Evolutionary conservation across 2,329 filamentous ascomycete species (phyloP), one percentile per base, ranked within the genome.

Genomic region (Pseudopyricularia cyperi): DNA sequence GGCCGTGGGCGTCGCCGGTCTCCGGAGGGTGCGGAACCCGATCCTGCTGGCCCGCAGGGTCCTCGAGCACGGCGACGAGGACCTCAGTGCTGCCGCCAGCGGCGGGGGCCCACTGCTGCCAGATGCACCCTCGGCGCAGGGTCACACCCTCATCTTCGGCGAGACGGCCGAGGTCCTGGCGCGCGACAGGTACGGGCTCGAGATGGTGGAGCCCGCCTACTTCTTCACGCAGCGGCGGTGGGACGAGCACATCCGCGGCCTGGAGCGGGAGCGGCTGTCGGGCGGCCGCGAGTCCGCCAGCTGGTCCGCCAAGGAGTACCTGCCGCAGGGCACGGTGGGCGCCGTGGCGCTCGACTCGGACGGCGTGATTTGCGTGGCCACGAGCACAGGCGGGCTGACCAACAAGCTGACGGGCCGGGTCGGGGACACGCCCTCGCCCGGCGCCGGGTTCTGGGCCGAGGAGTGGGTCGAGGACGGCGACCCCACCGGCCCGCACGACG

Each of bases 401-500:
- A 95, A 95, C 64, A 95, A 95, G 70, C 68, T 91, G 52, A 86
- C 87, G 0, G 89, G 89, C 0, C 74, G 89, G 19, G 83, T 95
- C 56, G 89, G 89, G 0, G 89, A 95, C 63, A 95, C 89, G 11
- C 89, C 89, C 0, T 85, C 84, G 0, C 70, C 89, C 0, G 89
- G 89, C 0, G 85, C 89, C 1, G 89, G 89, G 0, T 95, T 89
- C 65, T 95, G 89, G 88, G 88, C 89, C 0, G 89, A 94, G 63
- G 79, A 89, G 58, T 95, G 88, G 88, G 66, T 67, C 7, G 77
- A 83, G 52, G 66, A 71, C 2, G 65, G 65, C 1, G 65, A 68
- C 35, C 60, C 65, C 7, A 47, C 17, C 42, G 28, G 19, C 33
- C 61, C 14, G 54, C 39, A 44, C 6, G 39, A 24, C 28, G 9